A percentile compares a stretch with the other conserved stretches of the same genome.
Conservation (phyloP, 106 monocot genomes). For the Iris macrosiphon region DNA sequence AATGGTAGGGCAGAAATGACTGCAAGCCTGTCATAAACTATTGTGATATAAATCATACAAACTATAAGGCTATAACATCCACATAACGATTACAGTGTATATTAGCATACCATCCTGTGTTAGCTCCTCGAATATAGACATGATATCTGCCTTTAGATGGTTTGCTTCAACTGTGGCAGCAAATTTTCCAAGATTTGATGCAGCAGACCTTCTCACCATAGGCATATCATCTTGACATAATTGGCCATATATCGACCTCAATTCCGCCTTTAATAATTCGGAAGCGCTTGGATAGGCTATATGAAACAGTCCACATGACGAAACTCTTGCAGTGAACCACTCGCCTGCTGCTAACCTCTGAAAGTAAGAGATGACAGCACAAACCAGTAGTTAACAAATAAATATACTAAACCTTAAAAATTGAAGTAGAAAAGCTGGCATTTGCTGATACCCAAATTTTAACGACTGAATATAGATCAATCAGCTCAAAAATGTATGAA, state of each 20-base stretch:
- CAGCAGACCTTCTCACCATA: conserved; percentile 83
- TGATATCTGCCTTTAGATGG: conserved; percentile 62
- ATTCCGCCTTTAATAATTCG: conserved; percentile 61
- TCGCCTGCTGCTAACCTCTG: conserved; percentile 84
- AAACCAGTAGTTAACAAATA: no score
- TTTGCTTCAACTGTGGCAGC: conserved; percentile 64
- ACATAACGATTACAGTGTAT: no score
- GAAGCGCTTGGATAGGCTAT: conserved; percentile 78
- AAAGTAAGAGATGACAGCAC: neutral
- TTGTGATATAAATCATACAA: no score
- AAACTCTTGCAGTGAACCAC: conserved; percentile 90
- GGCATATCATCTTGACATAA: conserved; percentile 91
- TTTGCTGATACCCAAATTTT: neutral
- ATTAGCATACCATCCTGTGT: conserved; percentile 64
- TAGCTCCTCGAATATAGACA: conserved; percentile 80
- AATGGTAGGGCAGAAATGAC: no score
- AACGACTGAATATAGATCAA: neutral
- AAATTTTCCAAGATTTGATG: conserved; percentile 82
- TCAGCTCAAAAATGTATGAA: neutral
- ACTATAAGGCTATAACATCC: no score
- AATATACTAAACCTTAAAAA: neutral
- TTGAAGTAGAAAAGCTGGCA: neutral
- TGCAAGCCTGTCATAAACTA: no score
- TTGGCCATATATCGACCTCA: conserved; percentile 62
- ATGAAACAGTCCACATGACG: conserved; percentile 73